Base-by-base conservation (phyloP, 164 flowering plant genomes). In the Liquidambar formosana region DNA sequence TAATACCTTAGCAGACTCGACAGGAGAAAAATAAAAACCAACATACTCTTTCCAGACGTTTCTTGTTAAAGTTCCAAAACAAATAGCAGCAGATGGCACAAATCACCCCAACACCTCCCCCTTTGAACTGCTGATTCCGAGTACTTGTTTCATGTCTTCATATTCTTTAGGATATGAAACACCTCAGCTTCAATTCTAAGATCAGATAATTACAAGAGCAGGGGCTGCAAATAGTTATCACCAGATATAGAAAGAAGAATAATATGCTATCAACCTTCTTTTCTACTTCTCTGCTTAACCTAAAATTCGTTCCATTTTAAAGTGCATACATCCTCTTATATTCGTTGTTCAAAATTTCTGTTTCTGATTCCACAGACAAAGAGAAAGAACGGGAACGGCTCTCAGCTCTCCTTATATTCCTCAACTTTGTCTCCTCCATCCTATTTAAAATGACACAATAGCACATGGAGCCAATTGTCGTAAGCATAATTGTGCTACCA, bases 321-420 rank as follows among this genome's bases (percentile, higher is more conserved):
- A 95, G 87, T 44, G 97, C 97, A 77, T 91, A 95, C 88, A 95
- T 84, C 75, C 92, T 83, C 82, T 86, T 88, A 62, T 85, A 86
- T 51, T 88, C 93, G 10, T 80, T 83, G 75, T 83, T 83, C 71
- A 88, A 75, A 18, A 85, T 71, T 77, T 91, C 99, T 0, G 83
- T 21, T 57, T 95, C 97, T 0, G 99, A 95, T 19, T 60, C 75
- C 78, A 79, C 45, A 1, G 96, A 87, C 76, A 84, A 41, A 15
- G 94, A 85, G 54, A 81, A 73, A 1, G 99, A 95, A 38, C 75
- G 87, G 4, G 96, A 87, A 25, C 75, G 80, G 57, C 92, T 88
- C 67, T 80, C 86, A 1, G 77, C 78, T 74, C 71, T 86, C 78
- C 86, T 80, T 64, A 91, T 84, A 48, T 63, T 89, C 80, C 97